Conservation (phyloP, 345 rosid genomes). For the Citrus inodora region DNA sequence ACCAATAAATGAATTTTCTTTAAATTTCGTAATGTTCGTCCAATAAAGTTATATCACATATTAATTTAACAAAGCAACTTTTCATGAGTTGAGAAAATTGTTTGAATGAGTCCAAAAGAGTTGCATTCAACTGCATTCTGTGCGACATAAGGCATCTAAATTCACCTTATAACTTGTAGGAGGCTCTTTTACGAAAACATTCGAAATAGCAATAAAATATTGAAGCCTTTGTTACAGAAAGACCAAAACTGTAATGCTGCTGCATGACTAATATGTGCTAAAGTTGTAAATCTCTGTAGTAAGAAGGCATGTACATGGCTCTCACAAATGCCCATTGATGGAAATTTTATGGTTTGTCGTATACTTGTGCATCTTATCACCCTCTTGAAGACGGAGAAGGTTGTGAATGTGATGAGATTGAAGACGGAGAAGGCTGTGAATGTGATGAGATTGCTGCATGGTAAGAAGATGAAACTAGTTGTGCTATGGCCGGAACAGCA, state of each 20-base stretch:
- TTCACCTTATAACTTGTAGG: neutral
- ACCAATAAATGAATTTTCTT: neutral
- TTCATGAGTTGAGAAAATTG: too few relatives aligned
- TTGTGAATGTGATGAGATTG: conserved; percentile 41
- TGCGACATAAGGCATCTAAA: too few relatives aligned
- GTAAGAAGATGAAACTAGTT: conserved; percentile 79
- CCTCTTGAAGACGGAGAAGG: conserved; percentile 37
- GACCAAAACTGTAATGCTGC: neutral
- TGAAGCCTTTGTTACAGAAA: neutral
- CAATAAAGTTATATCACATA: too few relatives aligned
- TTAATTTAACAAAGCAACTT: too few relatives aligned
- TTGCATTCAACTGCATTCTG: too few relatives aligned
- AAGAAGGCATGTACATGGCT: neutral
- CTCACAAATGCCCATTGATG: neutral
- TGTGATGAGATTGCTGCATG: conserved; percentile 59
- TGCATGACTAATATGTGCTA: neutral
- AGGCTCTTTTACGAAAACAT: neutral
- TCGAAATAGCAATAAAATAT: neutral
- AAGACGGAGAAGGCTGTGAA: conserved; percentile 32
- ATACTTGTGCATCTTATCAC: conserved; percentile 54
- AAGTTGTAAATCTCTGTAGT: neutral
- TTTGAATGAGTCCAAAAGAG: too few relatives aligned
- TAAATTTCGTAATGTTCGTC: too few relatives aligned
- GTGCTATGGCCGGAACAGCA: conserved; percentile 76
- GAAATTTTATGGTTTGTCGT: conserved; percentile 13